Percentiles rank a stretch among this genome's conserved stretches.
Conservation (phyloP, 345 rosid species). For the Citrus medica region DNA sequence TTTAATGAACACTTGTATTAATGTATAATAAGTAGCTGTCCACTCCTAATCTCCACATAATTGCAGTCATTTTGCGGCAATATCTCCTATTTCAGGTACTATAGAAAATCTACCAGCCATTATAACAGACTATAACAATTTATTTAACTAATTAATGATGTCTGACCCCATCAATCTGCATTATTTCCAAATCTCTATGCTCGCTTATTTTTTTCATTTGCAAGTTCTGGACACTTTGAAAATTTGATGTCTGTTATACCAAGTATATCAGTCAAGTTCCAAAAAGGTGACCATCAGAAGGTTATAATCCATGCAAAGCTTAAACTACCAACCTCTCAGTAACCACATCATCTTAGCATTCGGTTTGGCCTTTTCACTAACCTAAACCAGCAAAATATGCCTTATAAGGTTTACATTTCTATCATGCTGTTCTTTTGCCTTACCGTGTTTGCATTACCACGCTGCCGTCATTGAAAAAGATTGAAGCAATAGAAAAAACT, state of each 20-base stretch:
- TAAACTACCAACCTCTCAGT: not conserved
- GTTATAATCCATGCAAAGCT: not conserved
- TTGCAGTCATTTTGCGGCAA: not conserved
- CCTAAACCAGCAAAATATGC: not conserved
- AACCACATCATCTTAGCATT: not conserved
- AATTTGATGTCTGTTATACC: not conserved
- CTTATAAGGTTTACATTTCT: not conserved
- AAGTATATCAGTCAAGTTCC: not conserved
- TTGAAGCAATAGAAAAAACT: not conserved
- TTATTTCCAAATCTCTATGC: not conserved
- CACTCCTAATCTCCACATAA: not conserved
- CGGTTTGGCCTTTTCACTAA: slow-evolving; percentile 14
- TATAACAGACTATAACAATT: not conserved
- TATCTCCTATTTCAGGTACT: not conserved
- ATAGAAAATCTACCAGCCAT: not conserved
- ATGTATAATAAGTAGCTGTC: not conserved
- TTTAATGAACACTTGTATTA: not conserved
- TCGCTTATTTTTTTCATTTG: not conserved
- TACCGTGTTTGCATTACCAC: not conserved
- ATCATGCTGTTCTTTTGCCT: not conserved
- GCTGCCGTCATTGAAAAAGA: not conserved
- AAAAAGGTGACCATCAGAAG: not conserved
- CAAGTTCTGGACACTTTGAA: not conserved
- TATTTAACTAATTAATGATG: not conserved
- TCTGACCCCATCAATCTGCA: not conserved